Percentiles rank a stretch among this genome's conserved stretches.
Conservation (phyloP, 2,329 filamentous ascomycete genomes). For the Delphinella strobiligena region DNA sequence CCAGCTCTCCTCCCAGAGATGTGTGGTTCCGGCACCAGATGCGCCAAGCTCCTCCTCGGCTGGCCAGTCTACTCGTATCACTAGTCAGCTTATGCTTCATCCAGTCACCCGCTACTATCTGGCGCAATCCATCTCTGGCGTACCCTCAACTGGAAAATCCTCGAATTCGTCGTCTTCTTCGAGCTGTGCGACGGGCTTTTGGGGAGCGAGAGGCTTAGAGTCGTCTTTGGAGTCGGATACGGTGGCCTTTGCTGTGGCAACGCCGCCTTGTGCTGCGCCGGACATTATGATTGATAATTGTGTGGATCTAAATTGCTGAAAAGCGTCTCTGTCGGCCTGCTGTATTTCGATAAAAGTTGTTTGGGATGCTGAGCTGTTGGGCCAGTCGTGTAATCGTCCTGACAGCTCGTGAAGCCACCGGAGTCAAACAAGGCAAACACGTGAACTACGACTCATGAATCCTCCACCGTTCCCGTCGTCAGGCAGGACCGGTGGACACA, state of each 20-base stretch:
- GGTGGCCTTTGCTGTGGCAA: constrained; percentile 28
- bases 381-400: too few relatives aligned
- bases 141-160: constrained; percentile 95
- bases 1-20: constrained; percentile 99
- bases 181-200: constrained; percentile 56
- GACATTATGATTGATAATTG: constrained; percentile 29
- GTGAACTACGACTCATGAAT: too few relatives aligned
- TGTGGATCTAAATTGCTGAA: constrained; percentile 9
- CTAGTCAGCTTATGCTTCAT: not conserved
- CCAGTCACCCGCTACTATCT: not conserved
- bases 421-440: not conserved
- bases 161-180: constrained; percentile 99
- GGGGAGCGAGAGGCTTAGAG: constrained; percentile 40
- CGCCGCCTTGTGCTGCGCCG: constrained; percentile 26
- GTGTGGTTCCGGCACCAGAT: constrained; percentile 44
- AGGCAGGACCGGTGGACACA: too few relatives aligned
- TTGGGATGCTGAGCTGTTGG: too few relatives aligned
- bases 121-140: not conserved
- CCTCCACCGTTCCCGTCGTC: too few relatives aligned
- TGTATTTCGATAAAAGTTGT: too few relatives aligned
- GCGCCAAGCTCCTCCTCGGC: constrained; percentile 71
- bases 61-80: constrained; percentile 60
- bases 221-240: constrained; percentile 27
- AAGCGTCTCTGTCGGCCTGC: too few relatives aligned
- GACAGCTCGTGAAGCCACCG: not conserved